Evolutionary conservation across 352 stramenopile genomes (phyloP).

Genomic region (Halophytophthora polymorphica): DNA sequence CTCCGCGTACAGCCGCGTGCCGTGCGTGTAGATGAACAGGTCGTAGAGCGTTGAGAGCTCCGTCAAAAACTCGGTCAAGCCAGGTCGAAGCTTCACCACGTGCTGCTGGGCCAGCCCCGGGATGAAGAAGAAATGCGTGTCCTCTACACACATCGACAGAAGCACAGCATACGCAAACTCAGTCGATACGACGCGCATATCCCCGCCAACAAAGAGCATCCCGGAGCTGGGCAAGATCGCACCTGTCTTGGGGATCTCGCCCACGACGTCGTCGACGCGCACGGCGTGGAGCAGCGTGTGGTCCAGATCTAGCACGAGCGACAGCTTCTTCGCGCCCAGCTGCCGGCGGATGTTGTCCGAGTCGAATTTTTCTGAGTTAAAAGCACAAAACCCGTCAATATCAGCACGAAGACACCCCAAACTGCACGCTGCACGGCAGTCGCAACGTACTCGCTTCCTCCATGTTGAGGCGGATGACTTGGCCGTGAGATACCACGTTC

Average conservation of each 20-base stretch:
- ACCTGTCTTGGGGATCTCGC: slow-evolving; percentile 57
- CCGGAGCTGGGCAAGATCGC: background rate
- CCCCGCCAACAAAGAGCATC: background rate
- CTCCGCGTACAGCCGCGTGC: slow-evolving; percentile 92
- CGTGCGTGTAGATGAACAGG: slow-evolving; percentile 95
- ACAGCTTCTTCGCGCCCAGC: slow-evolving; percentile 88
- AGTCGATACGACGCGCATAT: background rate
- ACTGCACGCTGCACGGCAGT: slow-evolving; percentile 46
- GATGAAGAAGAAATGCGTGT: slow-evolving; percentile 78
- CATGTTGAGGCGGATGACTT: slow-evolving; percentile 94
- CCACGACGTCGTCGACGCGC: slow-evolving; percentile 63
- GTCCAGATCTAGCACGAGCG: slow-evolving; percentile 96
- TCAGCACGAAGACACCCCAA: slow-evolving; percentile 3
- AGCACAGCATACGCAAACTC: background rate
- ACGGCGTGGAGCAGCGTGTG: slow-evolving; percentile 96
- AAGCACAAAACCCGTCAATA: slow-evolving; percentile 4
- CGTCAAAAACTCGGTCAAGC: slow-evolving; percentile 87
- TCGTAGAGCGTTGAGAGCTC: slow-evolving; percentile 86
- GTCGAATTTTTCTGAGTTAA: slow-evolving; percentile 77
- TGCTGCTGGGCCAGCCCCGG: slow-evolving; percentile 78
- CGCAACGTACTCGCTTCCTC: slow-evolving; percentile 92
- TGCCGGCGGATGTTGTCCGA: slow-evolving; percentile 86
- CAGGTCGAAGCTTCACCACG: slow-evolving; percentile 92
- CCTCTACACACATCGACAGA: slow-evolving; percentile 36
- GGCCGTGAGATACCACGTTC: slow-evolving; percentile 77